Conservation (phyloP, 306 rosid species). For the Albizia julibrissin region DNA sequence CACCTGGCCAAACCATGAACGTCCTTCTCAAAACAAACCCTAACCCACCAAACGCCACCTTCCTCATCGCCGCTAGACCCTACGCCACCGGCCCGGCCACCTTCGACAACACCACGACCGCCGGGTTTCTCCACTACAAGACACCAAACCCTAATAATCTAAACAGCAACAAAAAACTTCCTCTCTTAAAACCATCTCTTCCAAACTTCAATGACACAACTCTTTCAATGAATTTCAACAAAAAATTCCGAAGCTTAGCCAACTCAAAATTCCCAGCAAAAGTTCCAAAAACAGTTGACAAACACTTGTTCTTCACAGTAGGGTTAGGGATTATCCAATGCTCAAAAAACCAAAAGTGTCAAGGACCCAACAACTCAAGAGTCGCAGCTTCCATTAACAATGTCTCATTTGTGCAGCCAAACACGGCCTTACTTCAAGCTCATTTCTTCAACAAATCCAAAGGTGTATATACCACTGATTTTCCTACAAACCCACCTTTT, state of each 20-base stretch:
- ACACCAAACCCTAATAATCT: not conserved
- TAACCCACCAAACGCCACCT: slow-evolving; percentile 46
- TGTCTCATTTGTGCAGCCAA: slow-evolving; percentile 56
- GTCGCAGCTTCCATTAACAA: slow-evolving; percentile 48
- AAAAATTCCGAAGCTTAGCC: slow-evolving; percentile 45
- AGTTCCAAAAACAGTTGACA: slow-evolving; percentile 44
- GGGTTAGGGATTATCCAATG: slow-evolving; percentile 49
- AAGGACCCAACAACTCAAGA: slow-evolving; percentile 48
- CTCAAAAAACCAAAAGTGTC: slow-evolving; percentile 39
- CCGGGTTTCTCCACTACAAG: slow-evolving; percentile 49
- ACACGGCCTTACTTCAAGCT: slow-evolving; percentile 49
- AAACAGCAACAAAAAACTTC: slow-evolving; percentile 29
- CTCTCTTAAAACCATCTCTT: slow-evolving; percentile 44
- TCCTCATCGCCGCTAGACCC: slow-evolving; percentile 53
- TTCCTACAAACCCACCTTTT: slow-evolving; percentile 49
- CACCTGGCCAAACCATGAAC: slow-evolving; percentile 61
- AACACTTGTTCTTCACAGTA: slow-evolving; percentile 54
- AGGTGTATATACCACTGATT: slow-evolving; percentile 51
- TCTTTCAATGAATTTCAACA: slow-evolving; percentile 44
- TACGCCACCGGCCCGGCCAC: slow-evolving; percentile 48
- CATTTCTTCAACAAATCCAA: slow-evolving; percentile 53
- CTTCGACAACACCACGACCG: slow-evolving; percentile 57
- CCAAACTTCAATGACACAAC: slow-evolving; percentile 44
- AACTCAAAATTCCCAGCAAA: slow-evolving; percentile 46
- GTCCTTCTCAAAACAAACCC: slow-evolving; percentile 48